Base-by-base conservation (phyloP, 805 yeast species). In the Saccharomyces paradoxus region DNA sequence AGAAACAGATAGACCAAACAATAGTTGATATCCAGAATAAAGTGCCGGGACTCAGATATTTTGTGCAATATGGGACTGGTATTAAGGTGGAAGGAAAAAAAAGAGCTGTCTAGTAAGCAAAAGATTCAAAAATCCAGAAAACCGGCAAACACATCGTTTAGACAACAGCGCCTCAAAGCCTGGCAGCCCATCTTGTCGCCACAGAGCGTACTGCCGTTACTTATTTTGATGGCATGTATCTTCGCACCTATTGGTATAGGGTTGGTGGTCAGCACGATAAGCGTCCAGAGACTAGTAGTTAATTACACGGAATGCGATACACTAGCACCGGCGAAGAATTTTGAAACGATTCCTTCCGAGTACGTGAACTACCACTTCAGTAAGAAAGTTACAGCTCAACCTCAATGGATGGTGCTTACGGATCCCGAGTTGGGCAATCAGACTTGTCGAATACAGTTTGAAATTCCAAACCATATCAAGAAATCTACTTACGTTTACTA, bases 201-300 rank as follows among this genome's bases (percentile, higher is more conserved):
- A 12, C 83, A 84, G 60, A 83, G 95, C n/a, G 96, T 91, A 50
- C 79, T 94, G 48, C 98, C 98, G 2, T 74, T 91, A 53, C 76
- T 94, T 55, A 77, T 90, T 47, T 59, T 86, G 26, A 74, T 88
- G 41, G 88, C 92, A 0, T 74, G 88, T 14, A 76, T 94, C 8
- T 89, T 90, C 71, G 89, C 92, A 0, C 97, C 97, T 0, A 78
- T 92, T 49, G 99, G 99, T 3, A 85, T 90, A 21, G 95, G 88
- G 13, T 78, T 92, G 53, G 69, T 90, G 24, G 80, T 80, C 59
- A 85, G 94, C 14, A 81, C 89, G 10, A 77, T 81, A 66, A 80
- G 80, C 58, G 91, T 91, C 14, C 89, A 92, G 66, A 82, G 83
- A 60, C 56, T 92, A 27, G 76, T 77, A 48, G 77, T 94, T 41